phyloP scores from a whole-genome alignment of 2,329 filamentous ascomycete species.

The Xylaria sp. region DNA sequence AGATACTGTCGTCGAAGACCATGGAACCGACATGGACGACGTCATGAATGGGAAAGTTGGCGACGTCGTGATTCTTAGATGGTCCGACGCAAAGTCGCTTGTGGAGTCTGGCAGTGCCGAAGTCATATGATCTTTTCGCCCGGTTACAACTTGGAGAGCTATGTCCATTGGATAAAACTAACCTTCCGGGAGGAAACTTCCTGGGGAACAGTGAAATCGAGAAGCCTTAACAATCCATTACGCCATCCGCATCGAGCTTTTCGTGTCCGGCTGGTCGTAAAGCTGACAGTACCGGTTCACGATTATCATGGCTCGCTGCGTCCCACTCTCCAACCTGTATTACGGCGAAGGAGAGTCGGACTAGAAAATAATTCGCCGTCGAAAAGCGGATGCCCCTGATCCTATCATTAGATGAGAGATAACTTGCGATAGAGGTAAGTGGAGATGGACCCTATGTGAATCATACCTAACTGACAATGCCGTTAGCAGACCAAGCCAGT shows the following conservation, averaged over 20 bases:
- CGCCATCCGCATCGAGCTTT: neutral
- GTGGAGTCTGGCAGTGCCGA: constrained; percentile 67
- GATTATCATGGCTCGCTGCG: neutral
- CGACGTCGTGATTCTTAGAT: constrained; percentile 75
- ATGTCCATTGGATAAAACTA: neutral
- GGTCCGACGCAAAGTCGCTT: constrained; percentile 76
- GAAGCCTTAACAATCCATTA: neutral
- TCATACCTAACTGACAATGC: constrained; percentile 12
- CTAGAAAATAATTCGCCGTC: constrained; percentile 1
- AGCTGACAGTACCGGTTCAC: neutral
- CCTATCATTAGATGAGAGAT: neutral
- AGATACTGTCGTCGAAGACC: constrained; percentile 67
- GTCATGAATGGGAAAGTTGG: constrained; percentile 68
- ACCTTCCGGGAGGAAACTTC: neutral
- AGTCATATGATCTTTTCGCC: constrained; percentile 61
- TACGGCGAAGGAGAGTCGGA: neutral
- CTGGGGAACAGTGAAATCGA: neutral
- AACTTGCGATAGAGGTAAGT: constrained; percentile 5
- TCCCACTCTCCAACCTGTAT: neutral
- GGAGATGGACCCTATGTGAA: neutral
- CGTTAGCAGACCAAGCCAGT: neutral
- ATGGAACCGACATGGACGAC: constrained; percentile 73
- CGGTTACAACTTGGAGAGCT: neutral
- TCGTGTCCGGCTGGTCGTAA: neutral
- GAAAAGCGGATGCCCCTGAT: constrained; percentile 13